A percentile compares a stretch with the other conserved stretches of the same genome.
Conservation (phyloP, 2,329 filamentous ascomycete genomes). For the Pseudogymnoascus sp. region DNA sequence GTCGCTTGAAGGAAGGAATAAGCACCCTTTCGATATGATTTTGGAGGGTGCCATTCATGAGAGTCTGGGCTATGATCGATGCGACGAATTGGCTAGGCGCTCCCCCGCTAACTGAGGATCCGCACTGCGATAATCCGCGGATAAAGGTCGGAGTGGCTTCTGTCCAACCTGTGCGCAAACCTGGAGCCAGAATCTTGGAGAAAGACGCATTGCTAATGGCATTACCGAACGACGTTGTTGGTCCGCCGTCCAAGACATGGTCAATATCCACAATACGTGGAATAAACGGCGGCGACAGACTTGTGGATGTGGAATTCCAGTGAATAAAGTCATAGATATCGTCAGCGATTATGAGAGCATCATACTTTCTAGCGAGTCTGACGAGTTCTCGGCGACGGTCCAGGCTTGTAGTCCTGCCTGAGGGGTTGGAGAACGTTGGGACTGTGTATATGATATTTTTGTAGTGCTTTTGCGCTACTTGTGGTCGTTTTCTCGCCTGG, state of each 20-base stretch:
- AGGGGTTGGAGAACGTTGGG: slow-evolving; percentile 84
- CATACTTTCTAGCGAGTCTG: slow-evolving; percentile 64
- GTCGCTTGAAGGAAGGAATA: slow-evolving; percentile 38
- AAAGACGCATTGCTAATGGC: slow-evolving; percentile 82
- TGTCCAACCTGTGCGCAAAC: slow-evolving; percentile 79
- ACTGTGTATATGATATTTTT: slow-evolving; percentile 82
- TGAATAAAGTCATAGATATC: slow-evolving; percentile 93
- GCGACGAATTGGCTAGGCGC: slow-evolving; percentile 49
- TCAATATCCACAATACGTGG: slow-evolving; percentile 78
- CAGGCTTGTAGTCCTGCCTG: slow-evolving; percentile 71
- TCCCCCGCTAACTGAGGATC: slow-evolving; percentile 49
- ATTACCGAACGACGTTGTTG: slow-evolving; percentile 60
- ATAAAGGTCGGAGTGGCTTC: slow-evolving; percentile 60
- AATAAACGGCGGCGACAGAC: slow-evolving; percentile 29
- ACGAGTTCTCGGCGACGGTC: slow-evolving; percentile 61
- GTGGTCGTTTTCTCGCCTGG: slow-evolving; percentile 14
- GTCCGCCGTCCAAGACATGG: slow-evolving; percentile 53
- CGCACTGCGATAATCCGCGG: slow-evolving; percentile 45
- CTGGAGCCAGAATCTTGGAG: slow-evolving; percentile 78
- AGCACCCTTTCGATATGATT: slow-evolving; percentile 36
- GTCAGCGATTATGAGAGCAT: slow-evolving; percentile 79
- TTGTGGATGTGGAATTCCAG: slow-evolving; percentile 43
- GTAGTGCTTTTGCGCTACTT: slow-evolving; percentile 59
- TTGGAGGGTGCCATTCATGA: slow-evolving; percentile 39
- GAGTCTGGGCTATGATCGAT: slow-evolving; percentile 42